phyloP scores from a whole-genome alignment of 78 protist genomes.

The Dictyostelium citrinum region DNA sequence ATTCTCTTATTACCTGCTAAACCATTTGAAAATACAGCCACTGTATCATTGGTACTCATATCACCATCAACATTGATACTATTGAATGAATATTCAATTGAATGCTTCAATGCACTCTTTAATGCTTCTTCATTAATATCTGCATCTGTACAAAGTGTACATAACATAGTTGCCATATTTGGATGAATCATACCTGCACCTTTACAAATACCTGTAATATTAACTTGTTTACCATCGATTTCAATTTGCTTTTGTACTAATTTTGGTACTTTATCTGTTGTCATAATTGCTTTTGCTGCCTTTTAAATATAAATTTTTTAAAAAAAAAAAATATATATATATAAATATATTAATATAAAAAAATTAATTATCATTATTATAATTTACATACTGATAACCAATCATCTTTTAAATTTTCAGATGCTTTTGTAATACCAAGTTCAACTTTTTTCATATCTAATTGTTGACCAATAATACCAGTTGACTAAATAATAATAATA shows the following conservation, averaged over 20 bases:
- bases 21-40: slow-evolving; percentile 64
- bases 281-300: slow-evolving; percentile 85
- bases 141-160: slow-evolving; percentile 78
- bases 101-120: slow-evolving; percentile 23
- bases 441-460: slow-evolving; percentile 76
- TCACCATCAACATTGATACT: slow-evolving; percentile 85
- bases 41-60: slow-evolving; percentile 81
- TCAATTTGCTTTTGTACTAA: slow-evolving; percentile 17
- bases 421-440: slow-evolving; percentile 31
- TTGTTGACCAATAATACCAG: slow-evolving; percentile 86
- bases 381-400: slow-evolving; percentile 28
- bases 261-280: slow-evolving; percentile 81
- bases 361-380: too few relatives aligned
- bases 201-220: slow-evolving; percentile 80
- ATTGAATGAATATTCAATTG: slow-evolving; percentile 80
- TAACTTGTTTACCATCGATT: neutral
- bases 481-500: slow-evolving; percentile 23
- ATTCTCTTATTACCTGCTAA: slow-evolving; percentile 18
- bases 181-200: slow-evolving; percentile 91
- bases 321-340: neutral
- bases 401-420: slow-evolving; percentile 20
- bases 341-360: too few relatives aligned
- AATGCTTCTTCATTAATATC: slow-evolving; percentile 1
- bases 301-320: too few relatives aligned
- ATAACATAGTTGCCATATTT: slow-evolving; percentile 81